Evolutionary conservation across 2,329 filamentous ascomycete genomes (phyloP).

Genomic region (Tolypocladium tropicale): DNA sequence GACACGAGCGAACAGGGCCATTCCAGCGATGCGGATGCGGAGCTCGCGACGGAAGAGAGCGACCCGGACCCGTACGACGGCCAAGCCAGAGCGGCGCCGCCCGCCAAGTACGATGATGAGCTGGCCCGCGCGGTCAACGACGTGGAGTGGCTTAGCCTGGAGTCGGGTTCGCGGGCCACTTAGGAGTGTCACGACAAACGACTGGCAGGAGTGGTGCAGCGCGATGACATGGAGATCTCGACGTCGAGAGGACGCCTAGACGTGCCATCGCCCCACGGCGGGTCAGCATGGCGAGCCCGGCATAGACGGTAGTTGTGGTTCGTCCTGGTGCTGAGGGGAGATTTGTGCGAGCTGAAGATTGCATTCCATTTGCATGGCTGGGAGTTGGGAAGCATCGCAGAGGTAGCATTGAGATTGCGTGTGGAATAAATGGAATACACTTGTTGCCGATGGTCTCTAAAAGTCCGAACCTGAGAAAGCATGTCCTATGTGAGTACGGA

Average conservation of each 20-base stretch:
- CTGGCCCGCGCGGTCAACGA: background rate
- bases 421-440: too few species aligned
- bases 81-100: background rate
- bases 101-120: background rate
- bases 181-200: too few species aligned
- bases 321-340: background rate
- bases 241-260: background rate
- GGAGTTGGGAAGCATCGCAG: background rate
- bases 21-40: constrained; percentile 19
- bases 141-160: background rate
- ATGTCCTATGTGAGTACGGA: too few species aligned
- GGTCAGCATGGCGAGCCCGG: background rate
- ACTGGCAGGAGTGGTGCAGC: too few species aligned
- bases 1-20: constrained; percentile 22
- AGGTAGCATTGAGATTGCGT: background rate
- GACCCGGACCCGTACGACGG: constrained; percentile 20
- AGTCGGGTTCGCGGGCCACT: too few species aligned
- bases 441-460: too few species aligned
- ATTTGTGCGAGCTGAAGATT: background rate
- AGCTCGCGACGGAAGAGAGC: constrained; percentile 22
- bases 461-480: too few species aligned
- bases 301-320: background rate
- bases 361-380: background rate
- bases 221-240: too few species aligned
- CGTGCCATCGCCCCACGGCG: background rate